Base-by-base conservation (phyloP, 1,284 basidiomycete species). In the Apiotrichum veenhuisii region DNA sequence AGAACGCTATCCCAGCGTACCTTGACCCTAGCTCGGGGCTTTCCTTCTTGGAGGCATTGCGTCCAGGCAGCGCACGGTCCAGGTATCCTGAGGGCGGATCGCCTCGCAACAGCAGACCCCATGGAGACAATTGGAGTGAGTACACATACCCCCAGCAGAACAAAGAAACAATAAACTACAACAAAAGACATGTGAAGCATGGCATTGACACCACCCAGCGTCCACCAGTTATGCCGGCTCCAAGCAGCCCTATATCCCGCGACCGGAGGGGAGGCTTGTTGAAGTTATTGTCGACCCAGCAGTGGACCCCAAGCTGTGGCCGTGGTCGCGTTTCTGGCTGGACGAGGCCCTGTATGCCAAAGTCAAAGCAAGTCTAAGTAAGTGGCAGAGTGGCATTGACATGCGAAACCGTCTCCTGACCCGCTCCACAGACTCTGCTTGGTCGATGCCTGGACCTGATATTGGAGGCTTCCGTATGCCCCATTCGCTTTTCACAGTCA, bases 291-390 rank as follows among this genome's bases (percentile, higher is more conserved):
- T 50, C 5, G 57, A 58, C 20, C 46, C 54, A 3, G 54, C 50
- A 10, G 43, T 57, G 22, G 60, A 55, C 26, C 46, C 53, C 22
- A 49, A 54, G 12, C 27, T 41, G 23, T 62, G 25, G 48, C 46
- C 42, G 37, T 62, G 63, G 61, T 56, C 50, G n/a, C 46, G 55
- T 10, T 64, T 56, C 43, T 64, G 63, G 63, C 50, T 64, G 2
- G 61, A 64, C 48, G 57, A 53, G n/a, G 40, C 54, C 27, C 45
- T 53, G 23, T 61, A 62, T 34, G 60, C 54, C 36, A 53, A 49
- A 34, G 60, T 64, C 50, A 62, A 59, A 38, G 55, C 45, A 45
- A 62, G 59, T 53, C 59, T 64, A 26, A 58, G 63, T 64, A 25
- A 52, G 60, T 55, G 30, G 30, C 30, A 12, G 30, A 30, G 30